A percentile compares a stretch with the other conserved stretches of the same genome.
These are phyloP conservation scores for Trichoderma hamatum DNA, from an alignment of 2,329 filamentous ascomycete species.

Conservation along the genomic window DNA sequence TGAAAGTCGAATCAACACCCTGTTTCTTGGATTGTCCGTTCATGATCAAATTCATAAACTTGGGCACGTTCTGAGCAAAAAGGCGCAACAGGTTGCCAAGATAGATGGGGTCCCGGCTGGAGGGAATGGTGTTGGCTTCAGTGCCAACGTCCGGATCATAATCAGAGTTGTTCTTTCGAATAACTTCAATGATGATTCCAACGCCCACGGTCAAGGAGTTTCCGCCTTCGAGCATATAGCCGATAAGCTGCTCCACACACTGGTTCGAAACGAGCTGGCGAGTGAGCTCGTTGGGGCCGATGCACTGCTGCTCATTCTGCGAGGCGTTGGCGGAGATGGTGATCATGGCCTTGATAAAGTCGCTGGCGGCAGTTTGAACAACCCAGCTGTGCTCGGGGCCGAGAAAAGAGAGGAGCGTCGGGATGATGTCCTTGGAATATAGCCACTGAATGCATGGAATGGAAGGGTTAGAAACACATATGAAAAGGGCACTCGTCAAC, in stretches of 20 bases:
- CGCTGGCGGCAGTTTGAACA: conserved; percentile 93
- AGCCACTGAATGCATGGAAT: conserved; percentile 68
- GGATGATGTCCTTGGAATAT: conserved; percentile 84
- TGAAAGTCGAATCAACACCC: conserved; percentile 83
- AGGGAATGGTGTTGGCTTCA: conserved; percentile 77
- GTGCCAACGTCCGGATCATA: conserved; percentile 92
- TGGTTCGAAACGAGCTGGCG: conserved; percentile 86
- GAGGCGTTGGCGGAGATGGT: conserved; percentile 98
- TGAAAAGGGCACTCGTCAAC: not conserved
- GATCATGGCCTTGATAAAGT: conserved; percentile 98
- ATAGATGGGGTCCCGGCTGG: conserved; percentile 91
- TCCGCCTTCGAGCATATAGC: conserved; percentile 89
- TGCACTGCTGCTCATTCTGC: conserved; percentile 97
- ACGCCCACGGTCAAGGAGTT: conserved; percentile 96
- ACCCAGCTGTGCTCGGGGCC: conserved; percentile 83
- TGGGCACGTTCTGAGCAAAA: conserved; percentile 87
- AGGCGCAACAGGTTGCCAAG: conserved; percentile 84
- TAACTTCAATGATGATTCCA: conserved; percentile 96
- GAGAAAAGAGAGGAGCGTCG: conserved; percentile 82
- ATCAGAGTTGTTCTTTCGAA: conserved; percentile 98
- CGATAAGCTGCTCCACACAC: conserved; percentile 83
- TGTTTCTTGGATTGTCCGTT: conserved; percentile 74
- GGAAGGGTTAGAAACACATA: conserved; percentile 30
- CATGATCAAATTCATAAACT: conserved; percentile 90
- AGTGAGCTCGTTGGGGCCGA: conserved; percentile 95